These are phyloP conservation scores for Pleurotus platypus DNA, from an alignment of 768 basidiomycete species.

Conservation along the genomic window DNA sequence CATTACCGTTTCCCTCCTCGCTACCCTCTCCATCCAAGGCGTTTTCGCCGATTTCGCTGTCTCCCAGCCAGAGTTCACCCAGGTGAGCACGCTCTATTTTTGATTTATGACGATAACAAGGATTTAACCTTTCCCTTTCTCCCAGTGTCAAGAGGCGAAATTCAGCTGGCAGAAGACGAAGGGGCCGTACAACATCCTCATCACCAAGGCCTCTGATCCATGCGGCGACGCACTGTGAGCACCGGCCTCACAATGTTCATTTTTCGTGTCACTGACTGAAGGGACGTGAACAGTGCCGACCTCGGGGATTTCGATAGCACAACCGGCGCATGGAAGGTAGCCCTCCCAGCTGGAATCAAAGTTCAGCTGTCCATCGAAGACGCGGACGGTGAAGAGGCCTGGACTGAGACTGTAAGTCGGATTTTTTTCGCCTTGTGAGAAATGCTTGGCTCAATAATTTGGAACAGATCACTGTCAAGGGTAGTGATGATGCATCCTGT, in stretches of 20 bases:
- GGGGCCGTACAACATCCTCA: constrained; percentile 56
- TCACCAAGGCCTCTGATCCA: constrained; percentile 47
- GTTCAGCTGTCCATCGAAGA: constrained; percentile 56
- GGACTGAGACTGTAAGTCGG: constrained; percentile 55
- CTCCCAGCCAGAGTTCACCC: constrained; percentile 44
- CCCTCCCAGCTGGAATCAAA: constrained; percentile 43
- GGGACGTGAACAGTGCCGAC: constrained; percentile 41
- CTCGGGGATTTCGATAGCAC: constrained; percentile 52
- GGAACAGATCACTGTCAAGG: constrained; percentile 34
- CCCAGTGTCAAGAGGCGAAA: constrained; percentile 48
- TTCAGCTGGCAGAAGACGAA: constrained; percentile 49
- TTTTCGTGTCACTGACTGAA: too few relatives aligned
- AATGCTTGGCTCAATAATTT: neutral
- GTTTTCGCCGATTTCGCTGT: constrained; percentile 55
- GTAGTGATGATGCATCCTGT: constrained; percentile 36
- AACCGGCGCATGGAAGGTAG: constrained; percentile 39
- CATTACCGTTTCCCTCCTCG: constrained; percentile 70
- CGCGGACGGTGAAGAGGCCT: constrained; percentile 52
- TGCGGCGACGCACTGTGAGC: constrained; percentile 64
- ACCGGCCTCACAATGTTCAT: neutral
- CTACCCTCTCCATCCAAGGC: constrained; percentile 46
- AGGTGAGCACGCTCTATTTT: constrained; percentile 37
- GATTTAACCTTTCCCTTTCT: constrained; percentile 4
- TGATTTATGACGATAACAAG: neutral
- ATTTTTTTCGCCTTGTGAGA: constrained; percentile 9